These are phyloP conservation scores for Naegleria lovaniensis DNA, from an alignment of 208 protist species.

Conservation along the genomic window DNA sequence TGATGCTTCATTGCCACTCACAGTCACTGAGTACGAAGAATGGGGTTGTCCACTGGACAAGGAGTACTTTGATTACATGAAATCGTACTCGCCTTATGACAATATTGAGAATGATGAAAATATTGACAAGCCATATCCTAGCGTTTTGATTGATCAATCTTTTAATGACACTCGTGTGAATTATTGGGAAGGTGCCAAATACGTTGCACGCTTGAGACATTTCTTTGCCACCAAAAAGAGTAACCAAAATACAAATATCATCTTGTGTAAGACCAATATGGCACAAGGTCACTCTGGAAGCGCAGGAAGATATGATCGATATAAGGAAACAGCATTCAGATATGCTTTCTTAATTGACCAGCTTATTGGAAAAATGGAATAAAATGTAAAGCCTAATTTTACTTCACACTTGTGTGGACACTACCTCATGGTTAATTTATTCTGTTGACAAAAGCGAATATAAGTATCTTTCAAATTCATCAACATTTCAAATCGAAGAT, in stretches of 20 bases:
- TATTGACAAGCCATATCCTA: neutral
- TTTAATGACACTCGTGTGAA: neutral
- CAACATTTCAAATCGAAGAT: neutral
- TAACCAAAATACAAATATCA: neutral
- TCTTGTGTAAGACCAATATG: neutral
- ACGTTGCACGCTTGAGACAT: neutral
- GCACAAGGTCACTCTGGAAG: neutral
- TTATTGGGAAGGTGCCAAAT: slow-evolving; percentile 2
- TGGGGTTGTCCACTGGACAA: slow-evolving; percentile 88
- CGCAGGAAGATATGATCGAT: neutral
- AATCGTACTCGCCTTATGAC: neutral
- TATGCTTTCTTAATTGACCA: neutral
- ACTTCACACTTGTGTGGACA: too few relatives aligned
- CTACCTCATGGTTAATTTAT: neutral
- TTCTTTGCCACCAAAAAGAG: neutral
- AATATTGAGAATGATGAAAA: slow-evolving; percentile 3
- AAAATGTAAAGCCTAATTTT: too few relatives aligned
- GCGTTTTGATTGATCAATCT: neutral
- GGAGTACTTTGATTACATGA: slow-evolving; percentile 85
- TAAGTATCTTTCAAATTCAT: slow-evolving; percentile 1
- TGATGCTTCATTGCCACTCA: slow-evolving; percentile 77
- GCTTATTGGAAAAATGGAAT: too few relatives aligned
- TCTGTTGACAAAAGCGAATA: neutral
- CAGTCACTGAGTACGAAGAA: slow-evolving; percentile 78
- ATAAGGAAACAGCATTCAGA: neutral